Percentiles rank a stretch among this genome's conserved stretches.
Conservation (phyloP, 2,329 filamentous ascomycete species). For the Neopestalotiopsis sp. region DNA sequence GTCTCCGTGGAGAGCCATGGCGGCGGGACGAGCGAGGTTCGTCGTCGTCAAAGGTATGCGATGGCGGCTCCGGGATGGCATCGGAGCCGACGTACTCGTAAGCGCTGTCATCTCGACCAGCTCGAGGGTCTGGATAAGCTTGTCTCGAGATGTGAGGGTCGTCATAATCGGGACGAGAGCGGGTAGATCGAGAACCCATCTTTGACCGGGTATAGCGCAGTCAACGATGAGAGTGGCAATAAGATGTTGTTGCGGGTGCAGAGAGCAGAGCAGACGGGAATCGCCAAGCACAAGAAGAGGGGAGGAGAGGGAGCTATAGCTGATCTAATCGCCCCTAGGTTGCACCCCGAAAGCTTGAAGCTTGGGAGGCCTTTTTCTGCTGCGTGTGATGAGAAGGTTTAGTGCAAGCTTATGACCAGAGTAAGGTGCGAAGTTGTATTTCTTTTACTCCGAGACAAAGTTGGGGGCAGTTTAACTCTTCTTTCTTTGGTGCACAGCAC, state of each 20-base stretch:
- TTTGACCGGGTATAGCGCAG: neutral
- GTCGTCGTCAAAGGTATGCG: constrained; percentile 17
- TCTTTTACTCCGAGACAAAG: neutral
- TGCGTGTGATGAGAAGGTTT: neutral
- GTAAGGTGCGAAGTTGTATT: neutral
- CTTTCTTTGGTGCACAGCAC: neutral
- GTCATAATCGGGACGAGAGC: constrained; percentile 16
- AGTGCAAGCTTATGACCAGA: neutral
- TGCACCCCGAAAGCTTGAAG: neutral
- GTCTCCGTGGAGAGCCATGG: neutral
- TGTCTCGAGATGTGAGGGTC: constrained; percentile 16
- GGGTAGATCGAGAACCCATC: constrained; percentile 15
- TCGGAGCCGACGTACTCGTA: constrained; percentile 21
- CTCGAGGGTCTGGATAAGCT: constrained; percentile 18
- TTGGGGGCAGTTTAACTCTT: neutral
- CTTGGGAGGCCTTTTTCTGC: neutral
- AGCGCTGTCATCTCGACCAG: constrained; percentile 11
- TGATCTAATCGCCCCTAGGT: neutral
- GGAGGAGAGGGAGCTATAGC: neutral
- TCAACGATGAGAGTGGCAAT: neutral
- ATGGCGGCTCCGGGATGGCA: constrained; percentile 18
- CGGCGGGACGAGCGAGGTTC: neutral
- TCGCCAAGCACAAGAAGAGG: neutral
- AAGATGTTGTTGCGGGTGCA: neutral
- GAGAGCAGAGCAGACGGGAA: neutral